Percentiles rank a stretch among this genome's conserved stretches.
Evolutionary conservation across 1,139 yeast genomes (phyloP).

Genomic region (Protomyces lactucae-debilis): DNA sequence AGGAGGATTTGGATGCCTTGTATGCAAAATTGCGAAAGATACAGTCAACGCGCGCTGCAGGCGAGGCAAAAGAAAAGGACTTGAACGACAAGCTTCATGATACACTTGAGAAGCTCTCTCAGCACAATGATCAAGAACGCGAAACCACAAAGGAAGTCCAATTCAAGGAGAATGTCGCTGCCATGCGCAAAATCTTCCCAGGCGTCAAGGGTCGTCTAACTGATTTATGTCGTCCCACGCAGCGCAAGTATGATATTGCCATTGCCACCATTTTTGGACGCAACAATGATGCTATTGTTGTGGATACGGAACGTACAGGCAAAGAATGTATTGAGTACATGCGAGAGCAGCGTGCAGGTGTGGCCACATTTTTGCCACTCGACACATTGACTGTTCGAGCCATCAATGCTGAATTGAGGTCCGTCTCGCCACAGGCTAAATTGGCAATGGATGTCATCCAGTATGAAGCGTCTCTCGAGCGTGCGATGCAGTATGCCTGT

Average conservation of each 20-base stretch:
- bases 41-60: slow-evolving; percentile 47
- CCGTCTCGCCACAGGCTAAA: slow-evolving; percentile 52
- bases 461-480: slow-evolving; percentile 63
- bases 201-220: slow-evolving; percentile 76
- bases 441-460: slow-evolving; percentile 66
- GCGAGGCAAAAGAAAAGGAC: slow-evolving; percentile 49
- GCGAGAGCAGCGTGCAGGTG: slow-evolving; percentile 81
- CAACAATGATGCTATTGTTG: slow-evolving; percentile 76
- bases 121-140: slow-evolving; percentile 66
- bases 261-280: slow-evolving; percentile 75
- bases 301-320: slow-evolving; percentile 70
- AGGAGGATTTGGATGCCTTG: slow-evolving; percentile 41
- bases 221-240: slow-evolving; percentile 76
- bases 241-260: slow-evolving; percentile 69
- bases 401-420: slow-evolving; percentile 54
- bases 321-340: slow-evolving; percentile 75
- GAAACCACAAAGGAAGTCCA: slow-evolving; percentile 67
- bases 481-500: slow-evolving; percentile 76
- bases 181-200: slow-evolving; percentile 66
- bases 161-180: slow-evolving; percentile 65
- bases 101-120: slow-evolving; percentile 59
- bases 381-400: slow-evolving; percentile 67
- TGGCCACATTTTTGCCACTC: slow-evolving; percentile 81
- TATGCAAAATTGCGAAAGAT: slow-evolving; percentile 46
- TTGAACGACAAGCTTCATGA: slow-evolving; percentile 63